Evolutionary conservation across 2,329 filamentous ascomycete genomes (phyloP).

Genomic region (Xylaria sp.): DNA sequence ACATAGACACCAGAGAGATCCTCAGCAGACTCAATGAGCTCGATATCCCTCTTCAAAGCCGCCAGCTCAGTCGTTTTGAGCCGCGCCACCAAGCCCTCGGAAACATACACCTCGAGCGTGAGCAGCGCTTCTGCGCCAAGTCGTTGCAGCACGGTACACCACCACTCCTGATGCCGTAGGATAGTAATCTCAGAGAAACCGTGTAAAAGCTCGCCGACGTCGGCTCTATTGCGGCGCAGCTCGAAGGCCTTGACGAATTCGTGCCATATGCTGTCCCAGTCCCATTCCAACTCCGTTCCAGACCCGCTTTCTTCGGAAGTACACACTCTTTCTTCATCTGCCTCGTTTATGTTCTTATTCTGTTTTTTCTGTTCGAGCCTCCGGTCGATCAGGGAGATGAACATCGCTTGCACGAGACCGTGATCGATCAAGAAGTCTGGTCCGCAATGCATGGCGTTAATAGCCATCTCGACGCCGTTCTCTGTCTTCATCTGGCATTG

Average conservation of each 20-base stretch:
- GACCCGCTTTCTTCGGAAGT: too few relatives aligned
- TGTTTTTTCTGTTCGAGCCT: neutral
- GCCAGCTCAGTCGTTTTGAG: neutral
- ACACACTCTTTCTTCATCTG: too few relatives aligned
- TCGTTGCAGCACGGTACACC: neutral
- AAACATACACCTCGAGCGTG: neutral
- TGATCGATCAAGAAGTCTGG: conserved; percentile 14
- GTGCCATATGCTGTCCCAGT: conserved; percentile 26
- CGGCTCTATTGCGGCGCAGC: conserved; percentile 16
- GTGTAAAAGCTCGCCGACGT: conserved; percentile 5
- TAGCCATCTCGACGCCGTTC: conserved; percentile 19
- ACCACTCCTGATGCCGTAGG: neutral
- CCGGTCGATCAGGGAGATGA: conserved; percentile 16
- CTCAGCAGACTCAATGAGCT: neutral
- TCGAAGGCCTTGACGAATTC: conserved; percentile 28
- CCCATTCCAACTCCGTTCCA: too few relatives aligned
- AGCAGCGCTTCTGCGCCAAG: conserved; percentile 20
- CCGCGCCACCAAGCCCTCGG: neutral
- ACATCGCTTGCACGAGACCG: neutral
- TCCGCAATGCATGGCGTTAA: conserved; percentile 20
- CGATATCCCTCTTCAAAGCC: neutral
- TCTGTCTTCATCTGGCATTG: conserved; percentile 23
- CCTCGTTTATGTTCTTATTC: neutral
- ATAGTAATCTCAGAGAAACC: neutral
- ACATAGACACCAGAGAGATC: neutral